phyloP scores from a whole-genome alignment of 768 basidiomycete species.

The Phylloporus scabripes region DNA sequence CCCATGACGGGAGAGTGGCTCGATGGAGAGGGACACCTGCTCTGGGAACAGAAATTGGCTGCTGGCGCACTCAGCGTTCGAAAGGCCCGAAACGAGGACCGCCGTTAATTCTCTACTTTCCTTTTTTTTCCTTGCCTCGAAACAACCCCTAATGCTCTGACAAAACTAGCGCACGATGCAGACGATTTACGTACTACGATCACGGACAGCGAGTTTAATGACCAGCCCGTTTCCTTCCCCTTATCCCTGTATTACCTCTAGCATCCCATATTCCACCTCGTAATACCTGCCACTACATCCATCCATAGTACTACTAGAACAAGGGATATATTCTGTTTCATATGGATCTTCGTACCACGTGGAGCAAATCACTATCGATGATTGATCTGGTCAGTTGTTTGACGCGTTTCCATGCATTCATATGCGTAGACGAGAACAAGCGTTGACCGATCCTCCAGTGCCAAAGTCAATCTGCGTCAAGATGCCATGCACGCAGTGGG shows the following conservation, averaged over 20 bases:
- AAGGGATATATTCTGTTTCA: conserved; percentile 16
- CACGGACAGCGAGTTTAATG: conserved; percentile 21
- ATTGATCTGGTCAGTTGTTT: conserved; percentile 15
- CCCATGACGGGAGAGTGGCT: conserved; percentile 59
- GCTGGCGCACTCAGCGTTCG: conserved; percentile 33
- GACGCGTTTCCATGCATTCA: conserved; percentile 17
- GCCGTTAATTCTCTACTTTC: conserved; percentile 25
- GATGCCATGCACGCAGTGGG: conserved; percentile 17
- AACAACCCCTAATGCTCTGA: conserved; percentile 9
- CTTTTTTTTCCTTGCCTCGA: not conserved
- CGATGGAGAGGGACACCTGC: conserved; percentile 54
- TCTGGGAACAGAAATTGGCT: conserved; percentile 57
- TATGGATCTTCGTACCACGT: conserved; percentile 8
- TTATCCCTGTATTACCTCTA: conserved; percentile 16
- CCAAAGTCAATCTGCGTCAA: conserved; percentile 21
- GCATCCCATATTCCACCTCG: conserved; percentile 18
- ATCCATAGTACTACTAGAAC: conserved; percentile 8
- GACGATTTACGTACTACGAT: conserved; percentile 26
- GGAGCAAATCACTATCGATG: conserved; percentile 8
- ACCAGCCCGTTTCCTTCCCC: conserved; percentile 1
- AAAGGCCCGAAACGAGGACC: conserved; percentile 36
- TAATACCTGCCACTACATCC: conserved; percentile 19
- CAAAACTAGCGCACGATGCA: conserved; percentile 8
- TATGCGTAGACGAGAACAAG: not conserved
- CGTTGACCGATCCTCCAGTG: conserved; percentile 12